Evolutionary conservation across 306 rosid species (phyloP).

Genomic region (Dalbergia cochinchinensis): DNA sequence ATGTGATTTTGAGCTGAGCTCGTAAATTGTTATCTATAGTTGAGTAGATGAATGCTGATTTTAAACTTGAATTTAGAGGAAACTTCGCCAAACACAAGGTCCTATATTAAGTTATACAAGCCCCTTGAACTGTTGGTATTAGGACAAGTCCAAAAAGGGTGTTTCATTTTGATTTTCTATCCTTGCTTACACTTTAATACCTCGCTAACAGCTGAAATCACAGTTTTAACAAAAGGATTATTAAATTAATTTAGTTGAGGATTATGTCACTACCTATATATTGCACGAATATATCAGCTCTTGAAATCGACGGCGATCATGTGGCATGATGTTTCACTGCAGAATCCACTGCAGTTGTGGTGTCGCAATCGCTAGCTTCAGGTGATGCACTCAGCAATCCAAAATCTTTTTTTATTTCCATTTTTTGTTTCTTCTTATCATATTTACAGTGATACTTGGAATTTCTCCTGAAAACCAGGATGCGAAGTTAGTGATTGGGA

Average conservation of each 20-base stretch:
- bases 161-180: constrained; percentile 8
- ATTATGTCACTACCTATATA: neutral
- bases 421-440: too few relatives aligned
- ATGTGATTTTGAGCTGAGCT: neutral
- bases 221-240: neutral
- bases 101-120: neutral
- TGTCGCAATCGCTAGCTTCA: neutral
- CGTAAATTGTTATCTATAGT: constrained; percentile 3
- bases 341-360: neutral
- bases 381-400: neutral
- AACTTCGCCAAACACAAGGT: neutral
- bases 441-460: neutral
- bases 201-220: neutral
- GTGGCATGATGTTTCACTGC: neutral
- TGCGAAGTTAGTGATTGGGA: neutral
- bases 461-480: neutral
- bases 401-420: neutral
- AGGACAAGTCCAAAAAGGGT: neutral
- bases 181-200: neutral
- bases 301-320: neutral
- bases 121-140: neutral
- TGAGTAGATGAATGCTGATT: neutral
- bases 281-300: neutral
- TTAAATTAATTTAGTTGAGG: neutral
- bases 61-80: neutral